Conservation (phyloP, 345 rosid species). For the Ricinus communis region DNA sequence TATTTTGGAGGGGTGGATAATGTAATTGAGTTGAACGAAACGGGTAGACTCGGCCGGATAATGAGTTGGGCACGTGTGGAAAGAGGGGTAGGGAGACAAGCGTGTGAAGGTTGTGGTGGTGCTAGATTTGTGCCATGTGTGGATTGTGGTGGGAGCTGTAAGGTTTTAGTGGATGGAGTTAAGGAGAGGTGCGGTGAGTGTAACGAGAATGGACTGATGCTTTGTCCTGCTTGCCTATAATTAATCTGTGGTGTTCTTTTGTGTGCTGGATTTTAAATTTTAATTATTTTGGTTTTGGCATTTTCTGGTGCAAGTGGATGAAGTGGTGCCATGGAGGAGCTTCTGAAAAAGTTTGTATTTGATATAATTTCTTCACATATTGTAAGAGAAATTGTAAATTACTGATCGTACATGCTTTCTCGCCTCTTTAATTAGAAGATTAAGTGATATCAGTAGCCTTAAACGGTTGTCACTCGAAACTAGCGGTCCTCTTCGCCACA, state of each 20-base stretch:
- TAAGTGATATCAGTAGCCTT: too few species aligned
- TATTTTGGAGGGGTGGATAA: constrained; percentile 79
- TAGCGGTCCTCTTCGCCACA: too few species aligned
- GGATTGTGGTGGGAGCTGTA: constrained; percentile 87
- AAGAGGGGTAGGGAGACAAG: constrained; percentile 62
- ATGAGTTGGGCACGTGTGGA: constrained; percentile 63
- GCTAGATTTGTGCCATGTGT: constrained; percentile 83
- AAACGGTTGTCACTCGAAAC: too few species aligned
- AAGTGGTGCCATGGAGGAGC: not conserved
- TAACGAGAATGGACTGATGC: constrained; percentile 82
- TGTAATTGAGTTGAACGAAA: constrained; percentile 64
- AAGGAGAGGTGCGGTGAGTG: constrained; percentile 65
- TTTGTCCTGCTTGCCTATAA: constrained; percentile 64
- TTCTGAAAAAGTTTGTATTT: not conserved
- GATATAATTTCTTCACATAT: not conserved
- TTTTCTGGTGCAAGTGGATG: not conserved
- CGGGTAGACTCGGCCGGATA: constrained; percentile 64
- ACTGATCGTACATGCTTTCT: too few species aligned
- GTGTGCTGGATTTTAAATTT: too few species aligned
- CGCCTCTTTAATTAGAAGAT: too few species aligned
- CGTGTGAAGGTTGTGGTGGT: constrained; percentile 90
- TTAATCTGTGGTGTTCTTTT: not conserved
- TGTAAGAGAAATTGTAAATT: too few species aligned
- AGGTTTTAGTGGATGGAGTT: constrained; percentile 52
- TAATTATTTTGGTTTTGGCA: not conserved